Percentiles rank a stretch among this genome's conserved stretches.
Evolutionary conservation across 1,139 yeast genomes (phyloP).

Genomic region (Suhomyces kunorum): DNA sequence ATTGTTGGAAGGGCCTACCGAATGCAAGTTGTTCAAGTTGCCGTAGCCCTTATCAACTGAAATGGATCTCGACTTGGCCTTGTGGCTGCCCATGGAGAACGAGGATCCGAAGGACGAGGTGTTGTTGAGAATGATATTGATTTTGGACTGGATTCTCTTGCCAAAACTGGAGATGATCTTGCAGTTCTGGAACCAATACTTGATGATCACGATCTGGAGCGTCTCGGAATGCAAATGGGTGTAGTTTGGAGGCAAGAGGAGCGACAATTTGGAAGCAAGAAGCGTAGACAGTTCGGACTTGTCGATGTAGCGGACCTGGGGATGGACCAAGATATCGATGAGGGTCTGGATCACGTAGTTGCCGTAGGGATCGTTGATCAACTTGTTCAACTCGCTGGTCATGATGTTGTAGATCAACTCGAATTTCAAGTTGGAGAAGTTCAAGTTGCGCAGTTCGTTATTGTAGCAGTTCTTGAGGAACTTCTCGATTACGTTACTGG

Average conservation of each 20-base stretch:
- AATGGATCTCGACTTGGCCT: conserved; percentile 11
- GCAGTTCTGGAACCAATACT: conserved; percentile 46
- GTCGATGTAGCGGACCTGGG: conserved; percentile 24
- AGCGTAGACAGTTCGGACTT: conserved; percentile 9
- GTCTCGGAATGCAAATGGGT: conserved; percentile 12
- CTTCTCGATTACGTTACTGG: conserved; percentile 51
- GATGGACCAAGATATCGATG: conserved; percentile 42
- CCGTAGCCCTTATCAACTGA: conserved; percentile 9
- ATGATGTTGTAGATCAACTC: conserved; percentile 39
- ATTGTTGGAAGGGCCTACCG: too few species aligned
- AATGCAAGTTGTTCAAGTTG: too few species aligned
- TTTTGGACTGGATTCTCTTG: conserved; percentile 49
- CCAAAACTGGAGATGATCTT: conserved; percentile 48
- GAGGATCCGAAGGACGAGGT: conserved; percentile 1
- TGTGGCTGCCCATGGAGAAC: conserved; percentile 10
- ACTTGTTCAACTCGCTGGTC: conserved; percentile 45
- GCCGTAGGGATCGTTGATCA: conserved; percentile 37
- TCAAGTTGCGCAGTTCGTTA: conserved; percentile 31
- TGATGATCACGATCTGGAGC: conserved; percentile 38
- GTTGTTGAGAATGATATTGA: conserved; percentile 35
- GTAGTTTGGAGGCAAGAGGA: conserved; percentile 26
- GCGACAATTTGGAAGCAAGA: conserved; percentile 19
- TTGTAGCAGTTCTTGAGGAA: conserved; percentile 45
- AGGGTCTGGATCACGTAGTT: conserved; percentile 33
- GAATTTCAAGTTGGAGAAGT: conserved; percentile 36